phyloP scores from a whole-genome alignment of 257 asterid species.

The Pogostemon cablin region DNA sequence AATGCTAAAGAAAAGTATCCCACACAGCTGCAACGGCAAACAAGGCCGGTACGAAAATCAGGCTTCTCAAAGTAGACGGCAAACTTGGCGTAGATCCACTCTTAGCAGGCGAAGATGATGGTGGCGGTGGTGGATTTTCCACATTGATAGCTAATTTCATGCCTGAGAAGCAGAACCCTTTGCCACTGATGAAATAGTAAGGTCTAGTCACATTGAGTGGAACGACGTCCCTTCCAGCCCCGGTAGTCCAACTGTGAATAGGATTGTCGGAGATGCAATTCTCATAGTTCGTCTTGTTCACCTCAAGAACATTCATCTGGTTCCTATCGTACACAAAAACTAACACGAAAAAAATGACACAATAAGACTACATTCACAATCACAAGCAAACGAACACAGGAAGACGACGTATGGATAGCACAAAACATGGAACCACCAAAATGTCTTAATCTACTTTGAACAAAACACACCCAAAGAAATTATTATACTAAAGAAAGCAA shows the following conservation, averaged over 20 bases:
- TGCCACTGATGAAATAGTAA: constrained; percentile 79
- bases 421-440: background rate
- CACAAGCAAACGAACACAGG: background rate
- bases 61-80: constrained; percentile 43
- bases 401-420: background rate
- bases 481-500: background rate
- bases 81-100: constrained; percentile 31
- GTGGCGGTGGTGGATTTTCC: constrained; percentile 72
- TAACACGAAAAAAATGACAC: constrained; percentile 33
- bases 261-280: constrained; percentile 63
- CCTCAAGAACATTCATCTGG: constrained; percentile 77
- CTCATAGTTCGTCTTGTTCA: constrained; percentile 69
- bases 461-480: background rate
- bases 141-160: constrained; percentile 70
- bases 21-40: constrained; percentile 60
- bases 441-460: background rate
- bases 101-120: constrained; percentile 43
- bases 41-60: constrained; percentile 53
- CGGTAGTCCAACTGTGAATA: constrained; percentile 79
- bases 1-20: constrained; percentile 56
- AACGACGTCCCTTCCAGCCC: constrained; percentile 93
- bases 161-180: constrained; percentile 83
- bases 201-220: constrained; percentile 73
- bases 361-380: background rate
- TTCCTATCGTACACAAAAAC: constrained; percentile 78